Percentiles rank a stretch among this genome's conserved stretches.
Evolutionary conservation across 768 basidiomycete genomes (phyloP).

Genomic region (Leccinum barrowsii): DNA sequence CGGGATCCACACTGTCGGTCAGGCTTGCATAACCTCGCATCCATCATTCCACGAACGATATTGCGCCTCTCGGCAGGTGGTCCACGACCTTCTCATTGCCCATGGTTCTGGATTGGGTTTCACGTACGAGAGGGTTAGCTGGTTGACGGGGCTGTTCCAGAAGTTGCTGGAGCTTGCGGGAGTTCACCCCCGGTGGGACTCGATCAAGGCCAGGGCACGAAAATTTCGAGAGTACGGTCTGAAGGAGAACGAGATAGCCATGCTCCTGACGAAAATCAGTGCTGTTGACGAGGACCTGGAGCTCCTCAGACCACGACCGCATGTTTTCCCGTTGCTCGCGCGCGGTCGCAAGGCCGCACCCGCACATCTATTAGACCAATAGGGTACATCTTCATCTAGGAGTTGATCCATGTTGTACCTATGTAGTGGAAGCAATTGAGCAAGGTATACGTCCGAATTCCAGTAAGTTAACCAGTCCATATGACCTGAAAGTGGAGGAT

Average conservation of each 20-base stretch:
- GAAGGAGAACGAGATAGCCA: constrained; percentile 18
- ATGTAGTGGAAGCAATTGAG: background rate
- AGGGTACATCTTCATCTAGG: constrained; percentile 1
- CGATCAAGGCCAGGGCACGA: constrained; percentile 18
- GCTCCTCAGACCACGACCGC: constrained; percentile 4
- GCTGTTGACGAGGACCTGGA: constrained; percentile 21
- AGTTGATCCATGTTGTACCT: constrained; percentile 5
- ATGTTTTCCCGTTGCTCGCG: constrained; percentile 2
- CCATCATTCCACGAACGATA: constrained; percentile 27
- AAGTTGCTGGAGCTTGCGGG: constrained; percentile 23
- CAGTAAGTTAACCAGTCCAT: background rate
- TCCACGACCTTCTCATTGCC: constrained; percentile 21
- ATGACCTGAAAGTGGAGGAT: background rate
- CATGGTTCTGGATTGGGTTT: constrained; percentile 18
- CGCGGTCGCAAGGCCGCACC: constrained; percentile 12
- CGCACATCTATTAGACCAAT: constrained; percentile 4
- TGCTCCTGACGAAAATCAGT: constrained; percentile 19
- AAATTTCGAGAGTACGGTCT: constrained; percentile 29
- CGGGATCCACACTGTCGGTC: constrained; percentile 24
- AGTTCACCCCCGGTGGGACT: constrained; percentile 19
- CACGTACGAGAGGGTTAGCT: constrained; percentile 22
- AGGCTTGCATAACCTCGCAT: constrained; percentile 35
- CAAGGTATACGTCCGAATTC: background rate
- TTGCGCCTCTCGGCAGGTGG: constrained; percentile 17
- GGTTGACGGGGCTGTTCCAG: constrained; percentile 23